Base-by-base conservation (phyloP, 1,139 yeast genomes). In the Yamadazyma friedrichii region DNA sequence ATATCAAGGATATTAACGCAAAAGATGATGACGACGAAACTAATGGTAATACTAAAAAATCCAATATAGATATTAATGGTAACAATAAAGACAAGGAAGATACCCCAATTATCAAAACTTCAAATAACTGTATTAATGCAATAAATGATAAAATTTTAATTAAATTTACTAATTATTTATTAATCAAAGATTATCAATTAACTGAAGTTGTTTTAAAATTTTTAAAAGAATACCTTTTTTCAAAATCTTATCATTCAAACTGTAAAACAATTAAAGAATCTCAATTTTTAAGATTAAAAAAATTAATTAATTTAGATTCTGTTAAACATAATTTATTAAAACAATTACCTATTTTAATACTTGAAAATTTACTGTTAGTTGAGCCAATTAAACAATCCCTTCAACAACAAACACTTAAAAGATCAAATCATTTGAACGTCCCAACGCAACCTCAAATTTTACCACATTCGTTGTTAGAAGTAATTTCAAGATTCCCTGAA, bases 401-500 rank as follows among this genome's bases (percentile, higher is more conserved):
- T 9, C 56, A 57, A 28, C 46, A 58, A 33, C 58, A 54, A 39
- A 57, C 70, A 31, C 53, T 71, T 5, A 65, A 61, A 44, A 60
- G 76, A 46, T 59, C 74, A 2, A 55, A 58, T 15, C 58, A 61
- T 46, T 51, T 62, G 6, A 65, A 68, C 26, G 78, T 78, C 1
- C 96, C 96, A 3, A 51, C 65, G 0, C 54, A 61, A 2, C 76
- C 84, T 3, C 94, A 96, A 2, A 65, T 61, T 15, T 66, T 91
- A 34, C 73, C 84, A 65, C 67, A n/a, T 15, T 75, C 74, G n/a
- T 68, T 88, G 33, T 77, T 82, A 48, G 67, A 72, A 13, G 79
- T 84, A 35, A 74, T 93, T 33, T 67, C 84, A 35, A 67, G 70
- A 32, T 67, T 89, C 48, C 78, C 82, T 6, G 99, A 93, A 61